Percentiles rank a stretch among this genome's conserved stretches.
Evolutionary conservation across 2,329 filamentous ascomycete species (phyloP).

Genomic region (Fusarium paranaense): DNA sequence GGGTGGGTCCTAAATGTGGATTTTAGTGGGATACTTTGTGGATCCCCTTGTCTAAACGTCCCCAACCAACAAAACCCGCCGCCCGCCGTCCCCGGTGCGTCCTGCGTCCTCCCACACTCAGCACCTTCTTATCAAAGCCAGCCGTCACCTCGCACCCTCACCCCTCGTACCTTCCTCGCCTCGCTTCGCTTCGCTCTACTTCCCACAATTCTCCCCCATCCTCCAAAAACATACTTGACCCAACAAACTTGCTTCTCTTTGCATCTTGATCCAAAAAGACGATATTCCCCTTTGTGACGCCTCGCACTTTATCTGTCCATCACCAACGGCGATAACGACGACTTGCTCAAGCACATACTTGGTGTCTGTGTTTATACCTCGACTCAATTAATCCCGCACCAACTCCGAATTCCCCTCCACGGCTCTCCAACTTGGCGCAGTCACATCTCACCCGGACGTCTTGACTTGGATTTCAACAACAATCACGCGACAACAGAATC

Average conservation of each 20-base stretch:
- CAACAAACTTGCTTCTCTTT: constrained; percentile 32
- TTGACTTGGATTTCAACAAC: no score
- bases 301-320: constrained; percentile 25
- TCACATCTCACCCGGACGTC: neutral
- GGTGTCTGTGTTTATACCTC: constrained; percentile 28
- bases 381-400: constrained; percentile 46
- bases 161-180: constrained; percentile 42
- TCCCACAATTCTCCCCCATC: constrained; percentile 41
- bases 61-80: constrained; percentile 49
- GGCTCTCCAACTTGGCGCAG: constrained; percentile 23
- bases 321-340: constrained; percentile 22
- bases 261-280: constrained; percentile 12
- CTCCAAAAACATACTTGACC: constrained; percentile 36
- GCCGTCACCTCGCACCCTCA: constrained; percentile 37
- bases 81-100: constrained; percentile 44
- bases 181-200: constrained; percentile 44
- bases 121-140: constrained; percentile 42
- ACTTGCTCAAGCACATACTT: constrained; percentile 18
- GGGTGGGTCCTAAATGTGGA: constrained; percentile 20
- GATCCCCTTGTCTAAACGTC: constrained; percentile 29
- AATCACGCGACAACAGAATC: constrained; percentile 6
- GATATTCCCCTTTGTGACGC: constrained; percentile 17
- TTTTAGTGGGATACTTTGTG: constrained; percentile 20
- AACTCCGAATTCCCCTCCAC: constrained; percentile 27
- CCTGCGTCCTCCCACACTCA: constrained; percentile 35